Percentiles rank a stretch among this genome's conserved stretches.
Conservation (phyloP, 192 early-diverging fungal genomes). For the Coemansia sp. region DNA sequence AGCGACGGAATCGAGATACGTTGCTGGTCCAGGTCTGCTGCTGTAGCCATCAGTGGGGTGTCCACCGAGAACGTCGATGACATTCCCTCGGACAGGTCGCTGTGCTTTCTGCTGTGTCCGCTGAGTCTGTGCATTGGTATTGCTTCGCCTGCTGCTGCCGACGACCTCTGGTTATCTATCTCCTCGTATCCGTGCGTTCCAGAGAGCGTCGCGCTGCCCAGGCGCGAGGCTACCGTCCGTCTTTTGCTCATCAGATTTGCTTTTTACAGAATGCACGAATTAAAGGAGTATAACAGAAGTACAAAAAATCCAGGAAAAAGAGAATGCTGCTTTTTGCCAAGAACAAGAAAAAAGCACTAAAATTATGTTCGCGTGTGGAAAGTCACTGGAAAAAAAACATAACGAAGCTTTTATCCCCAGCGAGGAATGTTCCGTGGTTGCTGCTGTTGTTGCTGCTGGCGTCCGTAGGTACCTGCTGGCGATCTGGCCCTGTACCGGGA, state of each 20-base stretch:
- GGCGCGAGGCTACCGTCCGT: constrained; percentile 14
- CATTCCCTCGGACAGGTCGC: constrained; percentile 11
- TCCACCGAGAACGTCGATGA: constrained; percentile 43
- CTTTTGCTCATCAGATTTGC: constrained; percentile 35
- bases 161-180: background rate
- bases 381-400: background rate
- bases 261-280: constrained; percentile 4
- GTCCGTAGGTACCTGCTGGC: background rate
- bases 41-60: constrained; percentile 48
- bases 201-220: constrained; percentile 10
- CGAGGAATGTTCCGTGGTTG: constrained; percentile 31
- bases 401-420: constrained; percentile 24
- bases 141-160: constrained; percentile 10
- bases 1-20: constrained; percentile 5
- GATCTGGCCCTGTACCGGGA: constrained; percentile 5
- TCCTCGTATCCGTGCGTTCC: background rate
- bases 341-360: background rate
- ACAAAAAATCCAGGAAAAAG: background rate
- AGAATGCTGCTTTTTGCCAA: too few species aligned
- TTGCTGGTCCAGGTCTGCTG: constrained; percentile 27
- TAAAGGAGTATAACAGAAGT: background rate
- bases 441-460: background rate
- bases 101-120: constrained; percentile 17
- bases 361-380: background rate
- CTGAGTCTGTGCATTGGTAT: constrained; percentile 48